Conservation (phyloP, 805 yeast species). For the Barnettozyma wickerhamii region DNA sequence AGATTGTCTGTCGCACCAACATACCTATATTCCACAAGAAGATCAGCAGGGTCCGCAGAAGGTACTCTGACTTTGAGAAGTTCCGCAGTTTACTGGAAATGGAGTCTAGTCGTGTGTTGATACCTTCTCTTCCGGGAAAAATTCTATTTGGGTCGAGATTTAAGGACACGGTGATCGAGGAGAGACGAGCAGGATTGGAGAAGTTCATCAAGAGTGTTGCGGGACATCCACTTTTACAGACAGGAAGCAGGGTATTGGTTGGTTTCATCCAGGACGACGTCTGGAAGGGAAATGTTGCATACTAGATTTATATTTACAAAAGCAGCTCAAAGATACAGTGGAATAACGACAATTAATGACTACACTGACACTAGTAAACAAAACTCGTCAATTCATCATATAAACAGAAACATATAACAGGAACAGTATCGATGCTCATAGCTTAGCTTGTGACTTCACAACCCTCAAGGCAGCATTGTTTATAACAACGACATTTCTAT, state of each 20-base stretch:
- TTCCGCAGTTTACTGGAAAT: conserved; percentile 69
- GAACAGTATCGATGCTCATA: conserved; percentile 17
- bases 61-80: conserved; percentile 86
- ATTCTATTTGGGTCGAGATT: conserved; percentile 63
- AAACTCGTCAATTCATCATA: not conserved
- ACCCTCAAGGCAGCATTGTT: conserved; percentile 83
- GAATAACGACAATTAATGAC: no score
- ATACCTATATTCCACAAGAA: conserved; percentile 78
- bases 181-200: conserved; percentile 78
- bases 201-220: conserved; percentile 75
- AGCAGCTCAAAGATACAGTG: no score
- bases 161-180: conserved; percentile 77
- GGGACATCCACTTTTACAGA: conserved; percentile 90
- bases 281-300: conserved; percentile 48
- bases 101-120: conserved; percentile 74
- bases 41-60: conserved; percentile 65
- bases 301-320: no score
- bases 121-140: conserved; percentile 92
- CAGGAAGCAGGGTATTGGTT: conserved; percentile 72
- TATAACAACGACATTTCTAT: conserved; percentile 73
- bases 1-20: conserved; percentile 83
- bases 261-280: conserved; percentile 84
- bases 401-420: not conserved
- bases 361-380: no score
- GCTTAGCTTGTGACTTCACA: conserved; percentile 27